Evolutionary conservation across 2,329 filamentous ascomycete genomes (phyloP).

Genomic region (Arthrinium puccinioides): DNA sequence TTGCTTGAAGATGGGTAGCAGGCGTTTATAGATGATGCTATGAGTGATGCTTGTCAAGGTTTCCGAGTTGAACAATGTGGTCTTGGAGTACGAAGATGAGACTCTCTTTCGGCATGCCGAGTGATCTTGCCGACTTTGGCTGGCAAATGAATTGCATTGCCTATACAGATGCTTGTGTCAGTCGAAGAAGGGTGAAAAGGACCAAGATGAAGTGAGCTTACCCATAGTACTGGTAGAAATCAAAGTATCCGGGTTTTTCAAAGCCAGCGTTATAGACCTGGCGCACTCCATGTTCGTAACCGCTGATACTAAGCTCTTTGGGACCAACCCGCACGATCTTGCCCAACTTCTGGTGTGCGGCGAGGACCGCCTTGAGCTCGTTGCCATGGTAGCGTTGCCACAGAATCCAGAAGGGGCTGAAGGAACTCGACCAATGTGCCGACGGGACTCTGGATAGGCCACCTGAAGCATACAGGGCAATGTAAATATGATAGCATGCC

Average conservation of each 20-base stretch:
- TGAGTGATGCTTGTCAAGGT: background rate
- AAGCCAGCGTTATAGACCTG: conserved; percentile 6
- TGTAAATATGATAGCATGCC: too few relatives aligned
- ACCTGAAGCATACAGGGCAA: too few relatives aligned
- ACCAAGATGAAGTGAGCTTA: background rate
- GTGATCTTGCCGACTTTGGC: background rate
- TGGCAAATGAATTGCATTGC: background rate
- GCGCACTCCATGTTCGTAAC: conserved; percentile 5
- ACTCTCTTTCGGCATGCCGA: background rate
- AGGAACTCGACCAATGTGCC: conserved; percentile 4
- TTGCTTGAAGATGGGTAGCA: background rate
- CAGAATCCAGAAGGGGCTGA: conserved; percentile 4
- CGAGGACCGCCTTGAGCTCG: background rate
- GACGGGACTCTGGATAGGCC: background rate
- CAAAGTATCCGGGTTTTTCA: conserved; percentile 4
- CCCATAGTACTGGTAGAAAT: conserved; percentile 4
- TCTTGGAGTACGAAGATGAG: conserved; percentile 3
- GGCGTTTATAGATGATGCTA: background rate
- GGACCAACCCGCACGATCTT: conserved; percentile 4
- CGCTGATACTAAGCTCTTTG: conserved; percentile 5
- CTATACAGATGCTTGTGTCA: background rate
- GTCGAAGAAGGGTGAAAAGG: too few relatives aligned
- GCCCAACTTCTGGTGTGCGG: conserved; percentile 4
- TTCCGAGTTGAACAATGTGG: conserved; percentile 1
- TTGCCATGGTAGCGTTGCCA: conserved; percentile 1